Evolutionary conservation across 225 moss, liverwort and hornwort genomes (phyloP).

Genomic region (Rhytidiadelphus loreus): DNA sequence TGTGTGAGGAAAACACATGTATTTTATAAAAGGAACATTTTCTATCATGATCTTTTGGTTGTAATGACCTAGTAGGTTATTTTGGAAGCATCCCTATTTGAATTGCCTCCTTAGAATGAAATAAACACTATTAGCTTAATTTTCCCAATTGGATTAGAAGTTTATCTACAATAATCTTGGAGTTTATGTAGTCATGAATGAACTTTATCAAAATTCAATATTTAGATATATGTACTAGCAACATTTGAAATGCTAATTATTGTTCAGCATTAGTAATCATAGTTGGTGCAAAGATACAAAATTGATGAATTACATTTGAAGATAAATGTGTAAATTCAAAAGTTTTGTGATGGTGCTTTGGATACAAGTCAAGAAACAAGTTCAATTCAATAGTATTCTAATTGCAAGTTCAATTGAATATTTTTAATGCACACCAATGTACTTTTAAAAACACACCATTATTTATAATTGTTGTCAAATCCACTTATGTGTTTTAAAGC

Average conservation of each 20-base stretch:
- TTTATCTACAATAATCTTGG: too few species aligned
- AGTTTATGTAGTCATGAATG: neutral
- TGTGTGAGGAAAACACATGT: too few species aligned
- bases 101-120: too few species aligned
- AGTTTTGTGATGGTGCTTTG: neutral
- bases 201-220: neutral
- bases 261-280: neutral
- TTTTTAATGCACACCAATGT: neutral
- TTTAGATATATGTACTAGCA: too few species aligned
- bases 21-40: too few species aligned
- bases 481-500: neutral
- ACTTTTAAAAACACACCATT: neutral
- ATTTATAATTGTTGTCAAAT: neutral
- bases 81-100: too few species aligned
- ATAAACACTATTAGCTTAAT: too few species aligned
- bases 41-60: too few species aligned
- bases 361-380: neutral
- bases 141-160: too few species aligned
- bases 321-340: neutral
- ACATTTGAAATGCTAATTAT: neutral
- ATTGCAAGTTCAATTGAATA: neutral
- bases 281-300: neutral
- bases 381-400: neutral
- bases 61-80: too few species aligned
- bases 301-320: neutral